Evolutionary conservation across 2,329 filamentous ascomycete genomes (phyloP).

Genomic region (Lasiodiplodia theobromae): DNA sequence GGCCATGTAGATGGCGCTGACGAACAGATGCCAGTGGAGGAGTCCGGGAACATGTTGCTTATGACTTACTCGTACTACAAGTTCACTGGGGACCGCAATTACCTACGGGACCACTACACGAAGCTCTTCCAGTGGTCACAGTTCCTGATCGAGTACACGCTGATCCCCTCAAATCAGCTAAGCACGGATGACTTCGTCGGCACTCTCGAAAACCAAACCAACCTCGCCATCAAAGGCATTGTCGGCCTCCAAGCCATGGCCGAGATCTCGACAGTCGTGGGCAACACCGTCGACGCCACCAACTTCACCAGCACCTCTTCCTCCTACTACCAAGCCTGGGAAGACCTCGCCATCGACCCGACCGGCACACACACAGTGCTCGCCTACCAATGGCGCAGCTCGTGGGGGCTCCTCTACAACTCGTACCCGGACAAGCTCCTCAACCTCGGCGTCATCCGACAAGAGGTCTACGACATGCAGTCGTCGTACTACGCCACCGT

Average conservation of each 20-base stretch:
- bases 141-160: slow-evolving; percentile 33
- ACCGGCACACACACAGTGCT: slow-evolving; percentile 34
- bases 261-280: slow-evolving; percentile 29
- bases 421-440: slow-evolving; percentile 40
- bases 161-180: slow-evolving; percentile 34
- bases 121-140: slow-evolving; percentile 34
- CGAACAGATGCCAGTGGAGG: slow-evolving; percentile 32
- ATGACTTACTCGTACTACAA: slow-evolving; percentile 34
- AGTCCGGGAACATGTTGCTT: slow-evolving; percentile 33
- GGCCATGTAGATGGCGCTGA: slow-evolving; percentile 31
- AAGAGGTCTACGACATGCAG: slow-evolving; percentile 40
- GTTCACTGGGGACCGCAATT: slow-evolving; percentile 29
- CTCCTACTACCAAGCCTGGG: slow-evolving; percentile 34
- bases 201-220: slow-evolving; percentile 35
- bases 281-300: slow-evolving; percentile 29
- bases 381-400: slow-evolving; percentile 34
- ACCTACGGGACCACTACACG: slow-evolving; percentile 32
- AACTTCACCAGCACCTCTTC: slow-evolving; percentile 34
- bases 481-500: slow-evolving; percentile 38
- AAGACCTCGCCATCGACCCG: slow-evolving; percentile 34
- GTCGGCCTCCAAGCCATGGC: slow-evolving; percentile 37
- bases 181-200: slow-evolving; percentile 35
- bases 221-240: slow-evolving; percentile 38
- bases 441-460: slow-evolving; percentile 36
- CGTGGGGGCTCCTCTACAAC: slow-evolving; percentile 40